Conservation (phyloP, 1,139 yeast species). For the Suhomyces anneliseae region DNA sequence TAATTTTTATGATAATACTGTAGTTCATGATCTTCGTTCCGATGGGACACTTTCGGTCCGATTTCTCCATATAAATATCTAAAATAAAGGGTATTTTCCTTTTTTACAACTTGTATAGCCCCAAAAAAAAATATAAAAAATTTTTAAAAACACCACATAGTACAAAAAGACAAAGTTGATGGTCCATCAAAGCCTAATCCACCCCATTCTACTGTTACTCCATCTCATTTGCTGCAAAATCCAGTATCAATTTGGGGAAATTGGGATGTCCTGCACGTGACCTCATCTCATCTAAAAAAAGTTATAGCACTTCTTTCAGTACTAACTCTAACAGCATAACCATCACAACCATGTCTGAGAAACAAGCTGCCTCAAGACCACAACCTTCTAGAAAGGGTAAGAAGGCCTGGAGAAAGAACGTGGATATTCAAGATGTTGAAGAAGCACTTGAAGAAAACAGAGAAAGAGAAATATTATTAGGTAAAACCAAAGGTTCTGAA, state of each 20-base stretch:
- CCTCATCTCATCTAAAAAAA: constrained; percentile 13
- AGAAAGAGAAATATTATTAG: constrained; percentile 67
- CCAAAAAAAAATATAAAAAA: too few relatives aligned
- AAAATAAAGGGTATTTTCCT: too few relatives aligned
- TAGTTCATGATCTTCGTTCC: too few relatives aligned
- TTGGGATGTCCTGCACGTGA: background rate
- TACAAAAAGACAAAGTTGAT: too few relatives aligned
- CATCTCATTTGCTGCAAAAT: background rate
- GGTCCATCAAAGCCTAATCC: too few relatives aligned
- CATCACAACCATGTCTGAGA: constrained; percentile 4
- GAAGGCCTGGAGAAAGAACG: constrained; percentile 94
- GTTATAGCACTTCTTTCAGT: background rate
- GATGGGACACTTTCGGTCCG: too few relatives aligned
- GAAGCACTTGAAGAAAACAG: constrained; percentile 65
- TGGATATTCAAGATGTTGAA: constrained; percentile 79
- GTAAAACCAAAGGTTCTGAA: constrained; percentile 38
- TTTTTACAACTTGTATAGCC: too few relatives aligned
- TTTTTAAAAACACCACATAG: too few relatives aligned
- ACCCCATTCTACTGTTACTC: too few relatives aligned
- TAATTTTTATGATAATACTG: too few relatives aligned
- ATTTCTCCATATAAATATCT: too few relatives aligned
- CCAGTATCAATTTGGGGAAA: background rate
- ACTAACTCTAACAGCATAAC: background rate
- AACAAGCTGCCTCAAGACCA: constrained; percentile 9
- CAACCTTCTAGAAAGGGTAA: constrained; percentile 91